These are phyloP conservation scores for Micractinium conductrix DNA, from an alignment of 139 green algal species.

Conservation along the genomic window DNA sequence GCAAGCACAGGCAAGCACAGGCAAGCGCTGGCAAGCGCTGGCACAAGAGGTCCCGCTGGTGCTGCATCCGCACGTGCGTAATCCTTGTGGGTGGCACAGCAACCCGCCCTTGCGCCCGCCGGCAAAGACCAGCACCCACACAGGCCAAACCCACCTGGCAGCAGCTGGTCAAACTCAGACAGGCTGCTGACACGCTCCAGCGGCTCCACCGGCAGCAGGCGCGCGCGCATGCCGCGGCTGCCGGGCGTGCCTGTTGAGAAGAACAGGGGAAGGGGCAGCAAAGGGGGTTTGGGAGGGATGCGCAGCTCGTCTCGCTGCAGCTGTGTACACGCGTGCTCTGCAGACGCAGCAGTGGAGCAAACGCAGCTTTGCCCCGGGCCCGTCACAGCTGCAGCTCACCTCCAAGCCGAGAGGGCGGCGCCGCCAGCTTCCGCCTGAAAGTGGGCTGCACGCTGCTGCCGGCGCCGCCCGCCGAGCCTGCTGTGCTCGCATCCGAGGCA, in stretches of 20 bases:
- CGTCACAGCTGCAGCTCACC: slow-evolving; percentile 28
- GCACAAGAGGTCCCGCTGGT: no score
- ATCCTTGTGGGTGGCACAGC: no score
- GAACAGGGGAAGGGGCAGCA: background rate
- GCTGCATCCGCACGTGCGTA: no score
- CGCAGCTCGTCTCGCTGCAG: no score
- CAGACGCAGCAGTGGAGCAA: no score
- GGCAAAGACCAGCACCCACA: no score
- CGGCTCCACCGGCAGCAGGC: slow-evolving; percentile 12
- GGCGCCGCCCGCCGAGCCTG: background rate
- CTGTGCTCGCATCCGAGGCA: background rate
- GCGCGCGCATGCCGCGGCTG: slow-evolving; percentile 17
- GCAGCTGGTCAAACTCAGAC: slow-evolving; percentile 33
- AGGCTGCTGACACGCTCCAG: background rate
- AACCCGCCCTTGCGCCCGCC: no score
- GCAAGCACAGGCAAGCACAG: no score
- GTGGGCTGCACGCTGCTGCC: background rate
- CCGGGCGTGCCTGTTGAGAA: slow-evolving; percentile 19
- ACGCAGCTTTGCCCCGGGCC: no score
- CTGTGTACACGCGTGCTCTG: no score
- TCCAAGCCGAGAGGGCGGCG: slow-evolving; percentile 11
- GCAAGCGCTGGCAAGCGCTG: no score
- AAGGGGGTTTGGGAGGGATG: background rate
- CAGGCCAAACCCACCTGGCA: slow-evolving; percentile 12
- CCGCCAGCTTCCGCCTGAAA: slow-evolving; percentile 26